These are phyloP conservation scores for Globisporangium sylvaticum DNA, from an alignment of 352 stramenopile species.

Conservation along the genomic window DNA sequence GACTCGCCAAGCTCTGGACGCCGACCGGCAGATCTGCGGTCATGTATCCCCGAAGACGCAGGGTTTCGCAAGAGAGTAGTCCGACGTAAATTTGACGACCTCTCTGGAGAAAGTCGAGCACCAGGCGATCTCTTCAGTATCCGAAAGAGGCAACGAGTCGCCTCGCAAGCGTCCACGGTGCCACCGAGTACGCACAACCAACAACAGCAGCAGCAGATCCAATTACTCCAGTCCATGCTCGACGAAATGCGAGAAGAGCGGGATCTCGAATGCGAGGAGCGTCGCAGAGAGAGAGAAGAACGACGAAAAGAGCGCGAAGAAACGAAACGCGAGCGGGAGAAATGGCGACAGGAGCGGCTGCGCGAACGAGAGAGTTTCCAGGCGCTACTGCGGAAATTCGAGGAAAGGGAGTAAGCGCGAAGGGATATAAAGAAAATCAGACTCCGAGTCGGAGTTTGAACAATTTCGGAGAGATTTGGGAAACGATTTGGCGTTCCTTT, in stretches of 20 bases:
- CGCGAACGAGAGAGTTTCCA: not conserved
- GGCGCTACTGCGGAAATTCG: not conserved
- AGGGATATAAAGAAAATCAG: not conserved
- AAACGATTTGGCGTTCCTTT: not conserved
- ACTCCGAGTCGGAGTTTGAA: not conserved
- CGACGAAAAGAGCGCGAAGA: not conserved
- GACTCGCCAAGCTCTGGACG: not conserved
- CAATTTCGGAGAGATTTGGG: not conserved
- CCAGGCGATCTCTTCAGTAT: not conserved
- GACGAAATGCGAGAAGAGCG: slow-evolving; percentile 5
- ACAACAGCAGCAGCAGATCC: not conserved
- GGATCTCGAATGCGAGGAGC: not conserved
- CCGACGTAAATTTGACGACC: not conserved
- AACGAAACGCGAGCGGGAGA: not conserved
- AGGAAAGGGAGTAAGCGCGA: not conserved
- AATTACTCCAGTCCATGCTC: not conserved
- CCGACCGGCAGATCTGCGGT: not conserved
- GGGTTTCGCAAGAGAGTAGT: not conserved
- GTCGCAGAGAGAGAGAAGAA: not conserved
- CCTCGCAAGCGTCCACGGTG: not conserved
- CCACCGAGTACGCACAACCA: not conserved
- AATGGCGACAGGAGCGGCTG: not conserved
- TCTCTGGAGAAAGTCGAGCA: not conserved
- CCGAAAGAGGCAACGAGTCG: not conserved
- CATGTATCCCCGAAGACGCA: not conserved